These are phyloP conservation scores for Daedaleopsis sinensis DNA, from an alignment of 768 basidiomycete genomes.

Conservation along the genomic window DNA sequence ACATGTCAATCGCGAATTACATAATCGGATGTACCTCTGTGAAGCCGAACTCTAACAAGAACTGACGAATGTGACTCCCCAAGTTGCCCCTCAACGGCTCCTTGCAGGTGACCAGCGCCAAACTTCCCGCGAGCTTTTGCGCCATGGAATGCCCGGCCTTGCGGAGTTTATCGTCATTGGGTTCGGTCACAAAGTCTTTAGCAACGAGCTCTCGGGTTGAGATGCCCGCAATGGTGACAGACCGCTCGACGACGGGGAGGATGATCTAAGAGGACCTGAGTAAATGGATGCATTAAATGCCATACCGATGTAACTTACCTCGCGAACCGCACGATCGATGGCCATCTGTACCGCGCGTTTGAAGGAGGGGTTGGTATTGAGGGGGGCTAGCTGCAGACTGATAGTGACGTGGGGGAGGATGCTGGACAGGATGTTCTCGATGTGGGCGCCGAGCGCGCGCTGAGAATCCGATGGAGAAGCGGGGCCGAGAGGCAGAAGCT, in stretches of 20 bases:
- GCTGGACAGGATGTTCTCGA: conserved; percentile 76
- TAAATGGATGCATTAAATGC: not conserved
- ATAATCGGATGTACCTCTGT: conserved; percentile 58
- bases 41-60: conserved; percentile 86
- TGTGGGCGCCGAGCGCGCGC: conserved; percentile 72
- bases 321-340: conserved; percentile 92
- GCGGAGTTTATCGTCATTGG: conserved; percentile 87
- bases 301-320: conserved; percentile 53
- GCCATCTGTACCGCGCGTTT: conserved; percentile 90
- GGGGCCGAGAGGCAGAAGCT: conserved; percentile 63
- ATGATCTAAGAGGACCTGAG: conserved; percentile 65
- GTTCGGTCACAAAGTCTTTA: conserved; percentile 95
- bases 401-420: conserved; percentile 77
- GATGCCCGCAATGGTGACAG: conserved; percentile 97
- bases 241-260: conserved; percentile 95
- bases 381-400: conserved; percentile 72
- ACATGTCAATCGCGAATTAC: conserved; percentile 1
- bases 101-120: conserved; percentile 97
- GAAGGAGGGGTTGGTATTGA: conserved; percentile 79
- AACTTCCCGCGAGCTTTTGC: conserved; percentile 92
- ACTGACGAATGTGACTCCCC: conserved; percentile 82
- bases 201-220: conserved; percentile 93
- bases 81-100: conserved; percentile 94
- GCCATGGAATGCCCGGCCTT: conserved; percentile 96
- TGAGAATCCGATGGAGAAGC: conserved; percentile 65